These are phyloP conservation scores for Chalciporus piperatus DNA, from an alignment of 768 basidiomycete species.

Conservation along the genomic window DNA sequence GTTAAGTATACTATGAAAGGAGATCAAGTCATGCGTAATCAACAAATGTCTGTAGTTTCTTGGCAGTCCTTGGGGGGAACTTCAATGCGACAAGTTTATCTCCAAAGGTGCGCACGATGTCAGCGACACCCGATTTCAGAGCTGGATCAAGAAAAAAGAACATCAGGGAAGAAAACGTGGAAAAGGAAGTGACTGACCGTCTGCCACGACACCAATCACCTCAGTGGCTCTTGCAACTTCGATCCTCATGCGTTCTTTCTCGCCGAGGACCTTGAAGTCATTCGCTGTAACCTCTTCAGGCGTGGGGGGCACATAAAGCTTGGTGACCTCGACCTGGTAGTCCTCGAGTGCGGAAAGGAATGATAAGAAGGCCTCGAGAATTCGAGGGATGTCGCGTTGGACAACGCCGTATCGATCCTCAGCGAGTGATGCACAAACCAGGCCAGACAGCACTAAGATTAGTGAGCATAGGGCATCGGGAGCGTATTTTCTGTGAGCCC, in stretches of 20 bases:
- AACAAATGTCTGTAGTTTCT: conserved; percentile 67
- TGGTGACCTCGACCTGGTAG: conserved; percentile 53
- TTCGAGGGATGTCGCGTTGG: conserved; percentile 79
- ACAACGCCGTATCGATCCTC: conserved; percentile 85
- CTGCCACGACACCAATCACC: conserved; percentile 49
- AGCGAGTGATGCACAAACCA: conserved; percentile 67
- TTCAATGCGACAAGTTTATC: conserved; percentile 73
- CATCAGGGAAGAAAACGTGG: background rate
- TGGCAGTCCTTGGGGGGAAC: conserved; percentile 67
- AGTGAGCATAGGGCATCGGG: background rate
- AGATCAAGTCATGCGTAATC: conserved; percentile 49
- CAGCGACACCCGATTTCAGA: conserved; percentile 62
- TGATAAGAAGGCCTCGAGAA: conserved; percentile 71
- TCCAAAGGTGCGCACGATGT: conserved; percentile 71
- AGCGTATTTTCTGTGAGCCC: background rate
- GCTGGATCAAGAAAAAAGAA: conserved; percentile 35
- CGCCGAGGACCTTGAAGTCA: conserved; percentile 34
- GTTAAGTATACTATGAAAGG: too few species aligned
- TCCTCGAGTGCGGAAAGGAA: conserved; percentile 67
- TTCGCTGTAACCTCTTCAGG: conserved; percentile 30
- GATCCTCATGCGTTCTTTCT: conserved; percentile 36
- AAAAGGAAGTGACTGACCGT: conserved; percentile 45
- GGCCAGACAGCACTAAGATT: conserved; percentile 56
- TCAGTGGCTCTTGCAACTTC: conserved; percentile 59
- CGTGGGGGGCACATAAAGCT: conserved; percentile 36